Percentiles rank a stretch among this genome's conserved stretches.
phyloP scores from a whole-genome alignment of 352 stramenopile species.

The Globisporangium cystogenes region DNA sequence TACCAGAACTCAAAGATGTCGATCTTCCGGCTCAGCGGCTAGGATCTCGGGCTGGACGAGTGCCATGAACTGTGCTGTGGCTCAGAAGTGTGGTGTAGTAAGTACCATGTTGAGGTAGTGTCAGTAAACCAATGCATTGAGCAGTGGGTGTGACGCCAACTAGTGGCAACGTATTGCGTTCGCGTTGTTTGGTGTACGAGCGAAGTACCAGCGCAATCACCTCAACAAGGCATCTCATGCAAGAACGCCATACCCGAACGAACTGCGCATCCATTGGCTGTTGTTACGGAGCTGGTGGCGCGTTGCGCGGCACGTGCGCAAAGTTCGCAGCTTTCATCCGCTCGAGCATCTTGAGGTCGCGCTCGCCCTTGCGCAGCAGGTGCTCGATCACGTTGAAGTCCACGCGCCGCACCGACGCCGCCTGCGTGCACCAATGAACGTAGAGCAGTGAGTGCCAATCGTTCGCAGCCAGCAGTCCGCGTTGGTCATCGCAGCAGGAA shows the following conservation, averaged over 20 bases:
- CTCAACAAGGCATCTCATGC: too few species aligned
- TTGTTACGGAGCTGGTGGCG: neutral
- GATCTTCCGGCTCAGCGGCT: neutral
- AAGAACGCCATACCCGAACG: too few species aligned
- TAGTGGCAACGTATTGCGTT: too few species aligned
- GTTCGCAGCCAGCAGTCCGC: neutral
- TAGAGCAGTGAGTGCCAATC: neutral
- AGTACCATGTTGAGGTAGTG: too few species aligned
- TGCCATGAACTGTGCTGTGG: too few species aligned
- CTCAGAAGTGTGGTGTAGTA: too few species aligned
- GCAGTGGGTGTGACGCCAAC: too few species aligned
- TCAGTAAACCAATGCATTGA: too few species aligned
- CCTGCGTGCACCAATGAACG: constrained; percentile 19
- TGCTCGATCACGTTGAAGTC: constrained; percentile 84
- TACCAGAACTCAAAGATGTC: neutral
- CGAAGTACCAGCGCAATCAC: too few species aligned
- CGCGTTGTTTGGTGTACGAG: too few species aligned
- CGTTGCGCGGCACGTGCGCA: constrained; percentile 20
- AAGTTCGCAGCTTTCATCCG: constrained; percentile 63
- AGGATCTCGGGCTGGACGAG: too few species aligned
- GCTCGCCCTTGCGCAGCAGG: constrained; percentile 79
- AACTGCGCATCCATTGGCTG: neutral
- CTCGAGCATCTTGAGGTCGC: constrained; percentile 77
- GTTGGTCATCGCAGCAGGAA: neutral
- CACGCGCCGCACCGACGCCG: constrained; percentile 44